Evolutionary conservation across 2,329 filamentous ascomycete species (phyloP).

Genomic region (Albifimbria verrucaria): DNA sequence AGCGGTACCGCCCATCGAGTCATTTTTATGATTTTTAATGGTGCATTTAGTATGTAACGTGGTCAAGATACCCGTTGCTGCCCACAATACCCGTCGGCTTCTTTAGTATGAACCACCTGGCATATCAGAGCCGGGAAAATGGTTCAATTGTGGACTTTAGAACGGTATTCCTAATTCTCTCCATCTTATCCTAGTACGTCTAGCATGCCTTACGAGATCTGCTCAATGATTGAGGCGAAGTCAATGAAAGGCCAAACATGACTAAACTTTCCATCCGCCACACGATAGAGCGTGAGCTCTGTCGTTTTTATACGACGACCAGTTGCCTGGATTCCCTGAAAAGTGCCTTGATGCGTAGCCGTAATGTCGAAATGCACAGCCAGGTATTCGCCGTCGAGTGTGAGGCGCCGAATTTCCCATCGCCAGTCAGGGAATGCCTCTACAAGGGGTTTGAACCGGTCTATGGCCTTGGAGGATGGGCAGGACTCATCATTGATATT

Average conservation of each 20-base stretch:
- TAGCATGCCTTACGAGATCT: too few relatives aligned
- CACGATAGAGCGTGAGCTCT: conserved; percentile 5
- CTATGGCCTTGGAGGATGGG: not conserved
- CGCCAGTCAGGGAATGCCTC: conserved; percentile 6
- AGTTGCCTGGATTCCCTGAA: conserved; percentile 4
- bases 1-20: too few relatives aligned
- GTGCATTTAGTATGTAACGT: too few relatives aligned
- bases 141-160: too few relatives aligned
- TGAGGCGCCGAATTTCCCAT: conserved; percentile 3
- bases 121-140: too few relatives aligned
- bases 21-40: too few relatives aligned
- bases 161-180: too few relatives aligned
- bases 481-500: conserved; percentile 7
- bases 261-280: conserved; percentile 2
- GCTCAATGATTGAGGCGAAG: too few relatives aligned
- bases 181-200: too few relatives aligned
- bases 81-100: too few relatives aligned
- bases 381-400: conserved; percentile 5
- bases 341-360: conserved; percentile 4
- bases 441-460: conserved; percentile 5
- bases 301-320: not conserved
- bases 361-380: conserved; percentile 1
- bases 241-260: conserved; percentile 7
- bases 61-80: too few relatives aligned
- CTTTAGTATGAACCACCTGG: too few relatives aligned